Conservation (phyloP, 1,284 basidiomycete species). For the Calocybe gambosa region DNA sequence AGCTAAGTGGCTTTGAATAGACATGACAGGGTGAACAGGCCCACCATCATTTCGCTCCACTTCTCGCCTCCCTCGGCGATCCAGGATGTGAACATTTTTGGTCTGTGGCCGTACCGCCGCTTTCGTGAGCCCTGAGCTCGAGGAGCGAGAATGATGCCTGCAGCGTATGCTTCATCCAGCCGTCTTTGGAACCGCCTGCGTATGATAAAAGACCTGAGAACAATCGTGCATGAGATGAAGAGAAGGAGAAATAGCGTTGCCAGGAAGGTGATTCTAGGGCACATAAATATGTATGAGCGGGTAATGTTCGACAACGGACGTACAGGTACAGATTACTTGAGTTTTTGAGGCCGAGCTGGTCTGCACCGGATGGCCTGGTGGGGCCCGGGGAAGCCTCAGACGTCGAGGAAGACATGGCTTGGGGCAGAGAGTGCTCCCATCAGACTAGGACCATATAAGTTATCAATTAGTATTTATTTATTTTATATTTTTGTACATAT, state of each 20-base stretch:
- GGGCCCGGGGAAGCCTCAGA: neutral
- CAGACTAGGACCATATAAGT: neutral
- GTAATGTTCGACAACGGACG: constrained; percentile 9
- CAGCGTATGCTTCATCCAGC: constrained; percentile 43
- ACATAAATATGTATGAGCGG: neutral
- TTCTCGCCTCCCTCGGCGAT: constrained; percentile 29
- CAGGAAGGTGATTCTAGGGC: constrained; percentile 60
- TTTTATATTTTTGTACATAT: neutral
- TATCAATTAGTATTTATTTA: constrained; percentile 2
- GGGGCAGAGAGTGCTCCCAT: neutral
- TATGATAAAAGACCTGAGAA: constrained; percentile 55
- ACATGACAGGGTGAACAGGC: constrained; percentile 14
- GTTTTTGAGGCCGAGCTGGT: constrained; percentile 10
- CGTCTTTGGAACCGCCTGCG: constrained; percentile 52
- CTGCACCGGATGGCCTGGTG: constrained; percentile 1
- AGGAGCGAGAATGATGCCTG: constrained; percentile 36
- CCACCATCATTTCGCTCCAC: constrained; percentile 49
- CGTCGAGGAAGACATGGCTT: constrained; percentile 12
- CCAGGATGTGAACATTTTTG: constrained; percentile 48
- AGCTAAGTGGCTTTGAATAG: constrained; percentile 6
- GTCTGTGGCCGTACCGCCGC: constrained; percentile 42
- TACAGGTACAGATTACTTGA: constrained; percentile 35
- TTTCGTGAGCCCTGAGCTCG: constrained; percentile 32
- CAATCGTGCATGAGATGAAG: constrained; percentile 55
- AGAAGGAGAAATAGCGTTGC: constrained; percentile 63